A percentile compares a stretch with the other conserved stretches of the same genome.
These are phyloP conservation scores for Apocynum venetum DNA, from an alignment of 257 asterid genomes.

Conservation along the genomic window DNA sequence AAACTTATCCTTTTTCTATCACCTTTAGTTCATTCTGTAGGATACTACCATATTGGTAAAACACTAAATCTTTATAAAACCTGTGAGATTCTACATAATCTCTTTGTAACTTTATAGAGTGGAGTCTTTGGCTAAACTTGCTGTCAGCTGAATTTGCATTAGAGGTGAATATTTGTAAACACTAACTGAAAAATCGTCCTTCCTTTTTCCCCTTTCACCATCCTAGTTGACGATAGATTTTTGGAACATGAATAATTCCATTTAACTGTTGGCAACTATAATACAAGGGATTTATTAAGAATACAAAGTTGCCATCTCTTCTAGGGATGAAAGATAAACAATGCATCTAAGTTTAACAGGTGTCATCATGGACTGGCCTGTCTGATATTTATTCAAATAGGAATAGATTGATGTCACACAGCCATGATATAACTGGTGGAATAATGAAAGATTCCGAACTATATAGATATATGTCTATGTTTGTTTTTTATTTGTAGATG, in stretches of 20 bases:
- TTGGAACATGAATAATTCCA: neutral
- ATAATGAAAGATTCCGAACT: neutral
- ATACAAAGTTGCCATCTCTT: neutral
- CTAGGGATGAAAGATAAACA: neutral
- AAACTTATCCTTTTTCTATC: neutral
- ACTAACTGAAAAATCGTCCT: neutral
- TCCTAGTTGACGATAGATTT: neutral
- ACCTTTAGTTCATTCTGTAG: too few relatives aligned
- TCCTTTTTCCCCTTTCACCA: neutral
- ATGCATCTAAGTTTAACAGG: neutral
- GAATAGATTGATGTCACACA: neutral
- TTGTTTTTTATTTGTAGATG: neutral
- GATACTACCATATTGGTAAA: neutral
- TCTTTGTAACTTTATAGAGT: neutral
- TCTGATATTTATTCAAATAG: neutral
- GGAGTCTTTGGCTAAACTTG: neutral
- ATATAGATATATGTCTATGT: neutral
- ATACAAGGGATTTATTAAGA: neutral
- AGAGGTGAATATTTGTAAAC: neutral
- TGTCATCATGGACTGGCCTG: neutral
- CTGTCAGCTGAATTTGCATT: neutral
- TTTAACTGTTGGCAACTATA: neutral
- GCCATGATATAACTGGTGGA: neutral
- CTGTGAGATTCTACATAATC: neutral
- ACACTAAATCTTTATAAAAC: neutral